These are phyloP conservation scores for Taxillus chinensis DNA, from an alignment of 164 flowering plant genomes.

Conservation along the genomic window DNA sequence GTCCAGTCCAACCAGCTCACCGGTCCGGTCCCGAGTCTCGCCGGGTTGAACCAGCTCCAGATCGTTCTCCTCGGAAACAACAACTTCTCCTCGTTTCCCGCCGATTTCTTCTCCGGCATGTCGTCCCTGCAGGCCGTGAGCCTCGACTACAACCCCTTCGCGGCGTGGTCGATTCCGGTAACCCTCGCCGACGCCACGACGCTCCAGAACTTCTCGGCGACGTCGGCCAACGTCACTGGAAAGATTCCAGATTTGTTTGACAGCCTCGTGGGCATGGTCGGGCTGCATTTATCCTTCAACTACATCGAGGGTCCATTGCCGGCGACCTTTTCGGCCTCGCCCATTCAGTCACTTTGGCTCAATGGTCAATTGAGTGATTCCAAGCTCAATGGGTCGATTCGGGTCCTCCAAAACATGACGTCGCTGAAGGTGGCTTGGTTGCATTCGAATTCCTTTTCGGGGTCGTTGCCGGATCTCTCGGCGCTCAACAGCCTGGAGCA, in stretches of 20 bases:
- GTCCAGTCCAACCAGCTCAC: constrained; percentile 21
- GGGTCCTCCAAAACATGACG: constrained; percentile 43
- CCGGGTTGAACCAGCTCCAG: constrained; percentile 29
- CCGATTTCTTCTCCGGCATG: constrained; percentile 40
- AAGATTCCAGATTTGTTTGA: constrained; percentile 35
- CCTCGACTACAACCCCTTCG: constrained; percentile 35
- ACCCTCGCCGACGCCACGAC: constrained; percentile 17
- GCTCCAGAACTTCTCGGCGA: constrained; percentile 33
- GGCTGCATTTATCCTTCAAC: constrained; percentile 26
- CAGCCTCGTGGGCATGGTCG: constrained; percentile 17
- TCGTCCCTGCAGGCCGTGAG: constrained; percentile 15
- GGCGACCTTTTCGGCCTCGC: constrained; percentile 17
- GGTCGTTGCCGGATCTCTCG: constrained; percentile 54
- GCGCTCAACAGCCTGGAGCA: constrained; percentile 13
- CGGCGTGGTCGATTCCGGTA: constrained; percentile 33
- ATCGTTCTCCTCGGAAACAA: constrained; percentile 23
- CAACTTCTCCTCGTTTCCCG: constrained; percentile 31
- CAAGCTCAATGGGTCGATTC: constrained; percentile 30
- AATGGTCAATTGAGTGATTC: constrained; percentile 26
- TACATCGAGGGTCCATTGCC: constrained; percentile 32
- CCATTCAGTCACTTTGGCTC: constrained; percentile 30
- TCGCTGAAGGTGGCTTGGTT: constrained; percentile 30
- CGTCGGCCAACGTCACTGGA: constrained; percentile 25
- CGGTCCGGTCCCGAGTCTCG: constrained; percentile 35
- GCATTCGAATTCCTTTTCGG: constrained; percentile 37